Evolutionary conservation across 257 asterid genomes (phyloP), one percentile per base, ranked within the genome.

Genomic region (Solanum sejunctum): DNA sequence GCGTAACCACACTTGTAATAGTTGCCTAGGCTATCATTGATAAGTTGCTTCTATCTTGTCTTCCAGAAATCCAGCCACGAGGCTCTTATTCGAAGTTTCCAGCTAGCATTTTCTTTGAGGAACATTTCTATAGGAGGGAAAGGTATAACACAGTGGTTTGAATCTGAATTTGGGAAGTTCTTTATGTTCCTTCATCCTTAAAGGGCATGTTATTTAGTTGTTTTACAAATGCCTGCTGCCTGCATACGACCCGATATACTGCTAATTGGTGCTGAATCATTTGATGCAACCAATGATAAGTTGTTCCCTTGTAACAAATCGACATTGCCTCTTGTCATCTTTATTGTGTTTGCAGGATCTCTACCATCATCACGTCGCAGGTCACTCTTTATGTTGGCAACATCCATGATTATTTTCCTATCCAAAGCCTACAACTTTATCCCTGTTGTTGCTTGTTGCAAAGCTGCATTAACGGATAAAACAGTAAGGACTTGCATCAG

Each of bases 81-180:
- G 84, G 89, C 90, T 87, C 96, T 93, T 89, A 88, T 91, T 86
- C 93, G 91, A 88, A 92, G 96, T 88, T 92, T 94, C 87, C 98
- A 91, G 88, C 94, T 92, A 63, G 93, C 95, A 20, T 85, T 92
- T 88, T 91, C 98, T 58, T 88, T 94, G 83, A 90, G 98, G 91
- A 92, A 86, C 87, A 87, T 91, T 85, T 89, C 98, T 70, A 91
- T 94, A 83, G 91, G 78, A 87, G 93, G 88, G 89, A 95, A 89
- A 92, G 97, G 97, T 94, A 85, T 69, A 77, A 52, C 60, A 23
- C 64, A 77, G 23, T 77, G 15, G 6, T 77, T 28, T 26, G 82
- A 51, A 49, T 77, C 61, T 51, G 45, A 77, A 51, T 72, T 72
- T 20, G 41, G 28, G 2, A 73, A 49, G 57, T 73, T 21, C 57